A percentile compares a stretch with the other conserved stretches of the same genome.
Evolutionary conservation across 106 monocot species (phyloP).

Genomic region (Dendrobium huoshanense): DNA sequence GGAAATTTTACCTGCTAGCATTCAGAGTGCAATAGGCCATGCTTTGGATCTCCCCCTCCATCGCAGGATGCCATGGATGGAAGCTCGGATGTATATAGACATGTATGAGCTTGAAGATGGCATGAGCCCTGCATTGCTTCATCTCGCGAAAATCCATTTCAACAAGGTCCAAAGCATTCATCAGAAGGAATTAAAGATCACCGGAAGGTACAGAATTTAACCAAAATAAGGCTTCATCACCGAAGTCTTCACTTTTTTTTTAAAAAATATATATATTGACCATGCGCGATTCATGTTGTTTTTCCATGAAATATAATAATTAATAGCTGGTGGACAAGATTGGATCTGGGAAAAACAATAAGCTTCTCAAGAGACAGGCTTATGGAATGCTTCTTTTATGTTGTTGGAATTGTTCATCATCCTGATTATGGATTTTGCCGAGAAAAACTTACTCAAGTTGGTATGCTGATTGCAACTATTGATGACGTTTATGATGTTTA

Average conservation of each 20-base stretch:
- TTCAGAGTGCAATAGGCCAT: background rate
- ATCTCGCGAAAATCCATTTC: slow-evolving; percentile 1
- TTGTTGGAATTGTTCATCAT: slow-evolving; percentile 14
- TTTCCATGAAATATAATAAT: background rate
- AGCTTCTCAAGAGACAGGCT: slow-evolving; percentile 42
- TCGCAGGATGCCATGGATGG: slow-evolving; percentile 4
- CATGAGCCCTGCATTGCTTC: background rate
- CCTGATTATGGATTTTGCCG: slow-evolving; percentile 20
- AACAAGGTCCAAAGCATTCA: background rate
- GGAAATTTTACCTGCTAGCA: background rate
- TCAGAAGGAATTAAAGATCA: background rate
- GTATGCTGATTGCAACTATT: slow-evolving; percentile 13
- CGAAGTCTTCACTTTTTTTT: too few species aligned
- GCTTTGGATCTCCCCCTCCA: background rate
- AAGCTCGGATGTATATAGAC: background rate
- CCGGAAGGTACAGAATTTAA: background rate
- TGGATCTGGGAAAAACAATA: slow-evolving; percentile 21
- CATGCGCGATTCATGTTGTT: background rate
- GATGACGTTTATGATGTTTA: slow-evolving; percentile 48
- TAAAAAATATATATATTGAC: too few species aligned
- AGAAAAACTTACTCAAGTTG: slow-evolving; percentile 28
- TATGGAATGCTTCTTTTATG: slow-evolving; percentile 30
- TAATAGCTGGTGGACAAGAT: slow-evolving; percentile 30
- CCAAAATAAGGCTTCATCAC: too few species aligned
- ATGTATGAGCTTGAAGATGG: background rate